Evolutionary conservation across 2,329 filamentous ascomycete species (phyloP), one percentile per base, ranked within the genome.

Genomic region (Decorospora gaudefroyi): DNA sequence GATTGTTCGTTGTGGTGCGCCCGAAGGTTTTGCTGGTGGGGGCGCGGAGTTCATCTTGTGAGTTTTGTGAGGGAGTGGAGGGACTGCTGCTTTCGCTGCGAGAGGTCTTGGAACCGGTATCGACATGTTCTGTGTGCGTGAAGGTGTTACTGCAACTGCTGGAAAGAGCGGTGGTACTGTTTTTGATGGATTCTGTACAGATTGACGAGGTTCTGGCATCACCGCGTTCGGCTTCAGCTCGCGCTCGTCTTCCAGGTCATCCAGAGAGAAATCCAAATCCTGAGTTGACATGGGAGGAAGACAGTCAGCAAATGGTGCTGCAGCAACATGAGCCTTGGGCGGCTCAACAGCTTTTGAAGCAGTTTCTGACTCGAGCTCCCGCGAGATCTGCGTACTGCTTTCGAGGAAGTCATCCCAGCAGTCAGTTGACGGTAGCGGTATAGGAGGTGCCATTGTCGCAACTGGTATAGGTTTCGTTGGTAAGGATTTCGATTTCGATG

Each of bases 331-430:
- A 2, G 25, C 26, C 11, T 23, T 44, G 18, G 15, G 19, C 22
- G 15, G 7, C 4, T 11, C 7, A 15, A 6, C 3, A 6, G 6
- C n/a, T 6, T n/a, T 17, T 10, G 22, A 5, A 3, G 6, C 18
- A 12, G 7, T 17, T 10, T 64, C 65, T 11, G 43, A 46, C 3
- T 59, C 61, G 6, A 76, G 55, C 21, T 76, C 74, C 6, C 73
- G 67, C 5, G 72, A 72, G 23, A 76, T 72, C 45, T 77, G 74
- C 0, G 74, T 74, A 23, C 67, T 70, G 44, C 67, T 74, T n/a
- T 71, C 74, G 2, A 76, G 59, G n/a, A 75, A 73, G 27, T 72
- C 67, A 36, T 64, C 68, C 68, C 68, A 70, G 3, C 48, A 52
- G 26, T 70, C 68, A 0, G 48, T 15, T 2, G 46, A 19, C 2